Percentiles rank a stretch among this genome's conserved stretches.
Evolutionary conservation across 2,329 filamentous ascomycete genomes (phyloP).

Genomic region (Fusarium compactum): DNA sequence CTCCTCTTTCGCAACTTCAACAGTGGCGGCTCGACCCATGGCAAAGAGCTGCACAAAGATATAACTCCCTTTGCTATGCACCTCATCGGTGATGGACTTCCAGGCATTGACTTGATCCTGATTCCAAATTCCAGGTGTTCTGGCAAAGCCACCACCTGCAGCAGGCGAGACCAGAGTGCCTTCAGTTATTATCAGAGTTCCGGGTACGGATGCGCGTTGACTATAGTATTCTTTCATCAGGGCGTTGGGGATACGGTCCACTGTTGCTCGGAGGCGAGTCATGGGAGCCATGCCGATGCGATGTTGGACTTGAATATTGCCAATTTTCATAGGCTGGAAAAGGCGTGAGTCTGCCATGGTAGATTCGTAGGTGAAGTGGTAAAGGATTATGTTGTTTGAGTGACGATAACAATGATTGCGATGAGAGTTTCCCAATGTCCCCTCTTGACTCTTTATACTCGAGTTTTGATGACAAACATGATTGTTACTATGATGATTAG

Average conservation of each 20-base stretch:
- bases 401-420: neutral
- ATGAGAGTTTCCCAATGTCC: rapidly evolving
- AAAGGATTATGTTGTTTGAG: rapidly evolving
- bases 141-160: constrained; percentile 50
- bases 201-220: constrained; percentile 58
- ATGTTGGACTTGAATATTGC: constrained; percentile 55
- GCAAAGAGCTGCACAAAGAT: constrained; percentile 74
- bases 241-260: constrained; percentile 48
- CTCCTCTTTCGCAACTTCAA: constrained; percentile 44
- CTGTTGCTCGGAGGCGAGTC: constrained; percentile 62
- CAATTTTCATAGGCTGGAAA: constrained; percentile 59
- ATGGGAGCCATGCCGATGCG: constrained; percentile 68
- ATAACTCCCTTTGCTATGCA: constrained; percentile 71
- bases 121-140: constrained; percentile 70
- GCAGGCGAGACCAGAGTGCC: constrained; percentile 57
- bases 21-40: constrained; percentile 66
- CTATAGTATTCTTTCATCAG: constrained; percentile 61
- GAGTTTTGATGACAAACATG: rapidly evolving
- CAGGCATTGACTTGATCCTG: constrained; percentile 69
- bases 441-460: neutral
- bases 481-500: neutral
- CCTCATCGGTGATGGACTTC: constrained; percentile 70
- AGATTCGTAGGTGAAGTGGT: rapidly evolving
- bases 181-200: constrained; percentile 59
- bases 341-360: constrained; percentile 48